phyloP scores from a whole-genome alignment of 73 alveolate genomes.

The Breviolum minutum region DNA sequence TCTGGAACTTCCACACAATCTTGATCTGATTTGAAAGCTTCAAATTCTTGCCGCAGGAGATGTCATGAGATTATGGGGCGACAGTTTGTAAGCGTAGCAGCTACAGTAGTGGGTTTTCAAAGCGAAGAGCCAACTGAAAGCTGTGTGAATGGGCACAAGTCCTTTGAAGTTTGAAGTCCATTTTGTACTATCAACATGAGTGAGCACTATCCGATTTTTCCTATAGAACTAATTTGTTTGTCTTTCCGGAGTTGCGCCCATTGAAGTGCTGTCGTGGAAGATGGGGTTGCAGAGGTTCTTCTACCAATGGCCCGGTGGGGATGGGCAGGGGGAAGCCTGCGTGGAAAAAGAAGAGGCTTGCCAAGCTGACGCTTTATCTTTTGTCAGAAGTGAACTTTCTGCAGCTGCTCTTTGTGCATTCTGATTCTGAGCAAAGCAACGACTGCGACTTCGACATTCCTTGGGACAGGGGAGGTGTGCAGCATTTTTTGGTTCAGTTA shows the following conservation, averaged over 20 bases:
- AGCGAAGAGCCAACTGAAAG: background rate
- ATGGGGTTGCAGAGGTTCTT: background rate
- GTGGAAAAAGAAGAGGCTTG: background rate
- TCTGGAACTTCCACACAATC: too few relatives aligned
- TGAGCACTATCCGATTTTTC: too few relatives aligned
- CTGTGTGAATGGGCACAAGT: background rate
- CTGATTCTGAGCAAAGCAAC: too few relatives aligned
- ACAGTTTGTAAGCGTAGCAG: background rate
- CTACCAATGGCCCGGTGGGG: conserved; percentile 31
- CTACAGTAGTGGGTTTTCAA: background rate
- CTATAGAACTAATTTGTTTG: background rate
- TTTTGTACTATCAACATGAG: background rate
- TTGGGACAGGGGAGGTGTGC: too few relatives aligned
- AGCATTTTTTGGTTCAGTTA: too few relatives aligned
- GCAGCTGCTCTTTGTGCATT: too few relatives aligned
- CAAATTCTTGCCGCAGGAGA: background rate
- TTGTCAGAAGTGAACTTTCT: too few relatives aligned
- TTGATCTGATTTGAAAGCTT: too few relatives aligned
- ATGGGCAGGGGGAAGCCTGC: conserved; percentile 36
- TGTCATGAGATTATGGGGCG: background rate
- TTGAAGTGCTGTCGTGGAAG: background rate
- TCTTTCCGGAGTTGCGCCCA: background rate
- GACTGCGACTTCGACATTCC: too few relatives aligned
- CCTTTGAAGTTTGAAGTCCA: background rate
- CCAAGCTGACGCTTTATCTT: too few relatives aligned